Evolutionary conservation across 2,329 filamentous ascomycete genomes (phyloP).

Genomic region (Pseudogymnoascus sp.): DNA sequence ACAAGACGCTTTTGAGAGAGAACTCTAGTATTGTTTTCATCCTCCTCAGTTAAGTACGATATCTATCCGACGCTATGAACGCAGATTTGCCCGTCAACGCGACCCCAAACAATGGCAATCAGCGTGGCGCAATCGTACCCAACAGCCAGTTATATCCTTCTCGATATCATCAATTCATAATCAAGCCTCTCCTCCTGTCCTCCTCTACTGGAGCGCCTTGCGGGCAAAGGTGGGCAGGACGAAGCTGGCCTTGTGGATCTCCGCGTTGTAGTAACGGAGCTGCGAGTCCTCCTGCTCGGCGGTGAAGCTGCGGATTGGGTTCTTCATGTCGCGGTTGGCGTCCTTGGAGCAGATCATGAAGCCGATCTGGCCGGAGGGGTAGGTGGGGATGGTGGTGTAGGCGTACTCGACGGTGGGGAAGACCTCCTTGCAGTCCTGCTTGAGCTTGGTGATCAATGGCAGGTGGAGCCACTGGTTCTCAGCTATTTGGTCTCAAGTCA

Average conservation of each 20-base stretch:
- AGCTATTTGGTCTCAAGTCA: constrained; percentile 43
- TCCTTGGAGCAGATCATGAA: constrained; percentile 99
- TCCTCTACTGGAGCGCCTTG: constrained; percentile 55
- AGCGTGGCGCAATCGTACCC: not conserved
- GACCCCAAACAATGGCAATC: not conserved
- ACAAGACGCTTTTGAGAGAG: not conserved
- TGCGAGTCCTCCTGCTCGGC: constrained; percentile 84
- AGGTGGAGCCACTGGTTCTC: constrained; percentile 99
- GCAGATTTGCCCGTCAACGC: not conserved
- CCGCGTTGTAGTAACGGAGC: constrained; percentile 95
- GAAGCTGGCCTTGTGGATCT: constrained; percentile 93
- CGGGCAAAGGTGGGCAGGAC: constrained; percentile 88
- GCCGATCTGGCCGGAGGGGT: constrained; percentile 97
- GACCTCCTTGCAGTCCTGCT: constrained; percentile 93
- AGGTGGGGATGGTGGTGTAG: constrained; percentile 98
- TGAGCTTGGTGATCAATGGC: constrained; percentile 83
- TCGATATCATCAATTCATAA: constrained; percentile 3
- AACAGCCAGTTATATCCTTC: not conserved
- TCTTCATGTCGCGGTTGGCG: constrained; percentile 69
- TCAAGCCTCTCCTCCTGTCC: not conserved
- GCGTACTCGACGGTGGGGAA: constrained; percentile 98
- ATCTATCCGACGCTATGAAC: not conserved
- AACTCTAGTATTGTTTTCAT: constrained; percentile 1
- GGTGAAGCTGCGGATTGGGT: constrained; percentile 73
- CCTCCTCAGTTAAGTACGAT: not conserved